Evolutionary conservation across 164 flowering plant species (phyloP).

Genomic region (Euptelea pleiosperma): DNA sequence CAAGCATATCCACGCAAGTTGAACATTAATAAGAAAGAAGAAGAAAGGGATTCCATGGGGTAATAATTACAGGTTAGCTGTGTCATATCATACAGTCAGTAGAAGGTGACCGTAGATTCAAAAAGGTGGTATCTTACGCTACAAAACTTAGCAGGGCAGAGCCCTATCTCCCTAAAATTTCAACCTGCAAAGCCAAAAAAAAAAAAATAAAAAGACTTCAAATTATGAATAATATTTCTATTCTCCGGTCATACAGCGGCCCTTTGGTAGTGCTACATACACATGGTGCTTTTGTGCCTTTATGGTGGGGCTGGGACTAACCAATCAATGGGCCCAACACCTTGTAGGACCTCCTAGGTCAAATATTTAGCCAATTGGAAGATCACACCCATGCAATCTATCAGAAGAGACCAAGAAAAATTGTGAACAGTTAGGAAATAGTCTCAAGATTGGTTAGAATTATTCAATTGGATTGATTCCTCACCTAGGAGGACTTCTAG

Average conservation of each 20-base stretch:
- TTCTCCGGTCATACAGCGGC: background rate
- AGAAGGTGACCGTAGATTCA: constrained; percentile 11
- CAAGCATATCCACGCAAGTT: constrained; percentile 1
- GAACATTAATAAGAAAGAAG: background rate
- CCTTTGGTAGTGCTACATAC: too few relatives aligned
- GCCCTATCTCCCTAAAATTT: constrained; percentile 16
- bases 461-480: too few relatives aligned
- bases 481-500: too few relatives aligned
- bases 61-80: constrained; percentile 49
- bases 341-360: too few relatives aligned
- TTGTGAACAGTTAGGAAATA: too few relatives aligned
- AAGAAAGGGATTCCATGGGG: constrained; percentile 1
- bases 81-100: constrained; percentile 17
- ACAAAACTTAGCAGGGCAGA: constrained; percentile 39
- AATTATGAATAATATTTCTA: background rate
- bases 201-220: background rate
- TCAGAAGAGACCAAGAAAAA: too few relatives aligned
- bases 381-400: too few relatives aligned
- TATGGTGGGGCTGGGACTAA: too few relatives aligned
- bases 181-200: constrained; percentile 40
- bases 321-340: too few relatives aligned
- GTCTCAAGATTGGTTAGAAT: too few relatives aligned
- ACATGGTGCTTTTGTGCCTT: too few relatives aligned
- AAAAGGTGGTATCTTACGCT: constrained; percentile 19
- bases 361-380: too few relatives aligned